These are phyloP conservation scores for Wickerhamiella brachini DNA, from an alignment of 805 yeast species.

Conservation along the genomic window DNA sequence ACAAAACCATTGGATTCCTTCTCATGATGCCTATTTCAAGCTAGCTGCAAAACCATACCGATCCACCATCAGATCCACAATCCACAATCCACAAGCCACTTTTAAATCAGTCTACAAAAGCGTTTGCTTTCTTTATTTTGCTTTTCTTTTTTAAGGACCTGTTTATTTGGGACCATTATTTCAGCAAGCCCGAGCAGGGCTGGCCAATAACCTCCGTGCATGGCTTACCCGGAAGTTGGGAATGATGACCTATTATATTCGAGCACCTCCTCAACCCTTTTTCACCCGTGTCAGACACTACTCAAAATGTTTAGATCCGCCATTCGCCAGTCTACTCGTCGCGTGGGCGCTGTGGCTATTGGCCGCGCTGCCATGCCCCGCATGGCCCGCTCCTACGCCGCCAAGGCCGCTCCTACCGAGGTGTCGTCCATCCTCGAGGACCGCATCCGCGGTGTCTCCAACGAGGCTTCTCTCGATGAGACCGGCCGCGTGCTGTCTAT, in stretches of 20 bases:
- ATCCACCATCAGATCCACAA: no score
- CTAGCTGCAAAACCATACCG: no score
- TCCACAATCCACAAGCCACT: no score
- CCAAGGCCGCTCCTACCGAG: conserved; percentile 98
- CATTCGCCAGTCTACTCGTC: conserved; percentile 28
- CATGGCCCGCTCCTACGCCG: conserved; percentile 79
- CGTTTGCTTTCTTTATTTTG: neutral
- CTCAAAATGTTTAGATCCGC: conserved; percentile 28
- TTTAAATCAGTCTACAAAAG: no score
- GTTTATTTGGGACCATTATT: neutral
- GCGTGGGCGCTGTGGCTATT: conserved; percentile 25
- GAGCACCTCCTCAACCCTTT: conserved; percentile 11
- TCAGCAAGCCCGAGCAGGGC: neutral
- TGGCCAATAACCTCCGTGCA: neutral
- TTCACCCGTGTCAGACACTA: conserved; percentile 8
- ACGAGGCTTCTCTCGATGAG: conserved; percentile 94
- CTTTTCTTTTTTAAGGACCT: no score
- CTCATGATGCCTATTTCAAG: no score
- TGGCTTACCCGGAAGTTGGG: conserved; percentile 3
- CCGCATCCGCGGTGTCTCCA: conserved; percentile 97
- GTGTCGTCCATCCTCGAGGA: conserved; percentile 98
- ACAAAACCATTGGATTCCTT: no score
- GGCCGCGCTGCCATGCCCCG: conserved; percentile 22
- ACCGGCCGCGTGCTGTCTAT: conserved; percentile 98
- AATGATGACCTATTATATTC: conserved; percentile 4